These are phyloP conservation scores for Mrakia blollopis DNA, from an alignment of 768 basidiomycete species.

Conservation along the genomic window DNA sequence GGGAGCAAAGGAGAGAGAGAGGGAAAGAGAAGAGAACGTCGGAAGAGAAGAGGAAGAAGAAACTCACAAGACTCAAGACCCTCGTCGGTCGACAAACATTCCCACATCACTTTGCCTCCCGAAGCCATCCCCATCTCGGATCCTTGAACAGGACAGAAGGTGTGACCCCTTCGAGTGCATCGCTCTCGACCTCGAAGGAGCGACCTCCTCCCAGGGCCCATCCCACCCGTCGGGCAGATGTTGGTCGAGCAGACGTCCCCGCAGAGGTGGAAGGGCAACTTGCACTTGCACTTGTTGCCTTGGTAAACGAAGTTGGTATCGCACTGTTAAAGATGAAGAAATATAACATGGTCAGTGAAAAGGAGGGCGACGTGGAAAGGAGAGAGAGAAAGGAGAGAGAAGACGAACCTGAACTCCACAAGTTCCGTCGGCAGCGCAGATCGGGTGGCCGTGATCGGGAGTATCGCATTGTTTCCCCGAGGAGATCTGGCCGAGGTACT, in stretches of 20 bases:
- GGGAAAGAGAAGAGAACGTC: no score
- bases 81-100: neutral
- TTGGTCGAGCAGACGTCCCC: neutral
- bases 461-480: no score
- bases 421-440: no score
- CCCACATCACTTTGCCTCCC: conserved; percentile 1
- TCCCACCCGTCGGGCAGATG: neutral
- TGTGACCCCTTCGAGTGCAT: neutral
- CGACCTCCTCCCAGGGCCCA: neutral
- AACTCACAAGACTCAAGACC: neutral
- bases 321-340: neutral
- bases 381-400: no score
- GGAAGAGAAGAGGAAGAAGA: no score
- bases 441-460: no score
- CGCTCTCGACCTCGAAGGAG: conserved; percentile 5
- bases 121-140: neutral
- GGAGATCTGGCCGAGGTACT: no score
- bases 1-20: no score
- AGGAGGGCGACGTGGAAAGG: no score
- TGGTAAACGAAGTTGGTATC: neutral
- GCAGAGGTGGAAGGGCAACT: neutral
- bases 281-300: neutral
- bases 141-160: neutral
- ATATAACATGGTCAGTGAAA: neutral
- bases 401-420: no score